Base-by-base conservation (phyloP, 2,329 filamentous ascomycete species). In the Annulohypoxylon truncatum region DNA sequence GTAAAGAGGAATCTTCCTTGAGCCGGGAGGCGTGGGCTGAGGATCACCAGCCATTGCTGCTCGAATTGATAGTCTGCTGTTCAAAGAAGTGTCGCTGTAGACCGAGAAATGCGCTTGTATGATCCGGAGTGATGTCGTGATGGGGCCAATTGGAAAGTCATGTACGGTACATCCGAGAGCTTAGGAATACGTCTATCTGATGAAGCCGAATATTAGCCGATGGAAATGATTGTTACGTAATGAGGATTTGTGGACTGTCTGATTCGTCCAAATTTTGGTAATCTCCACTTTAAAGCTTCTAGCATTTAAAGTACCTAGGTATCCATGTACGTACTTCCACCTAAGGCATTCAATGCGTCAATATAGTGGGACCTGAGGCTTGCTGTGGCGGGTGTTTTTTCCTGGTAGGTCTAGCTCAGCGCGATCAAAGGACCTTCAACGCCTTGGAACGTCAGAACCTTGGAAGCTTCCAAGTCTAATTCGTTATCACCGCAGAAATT, bases 1-100 rank as follows among this genome's bases (percentile, higher is more conserved):
- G n/a, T n/a, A n/a, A n/a, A n/a, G 38, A 42, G 38, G 38, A 10
- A 44, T 22, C 6, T 10, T 13, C 4, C 4, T 13, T 4, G 9
- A 9, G 7, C 13, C 10, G n/a, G 5, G 20, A 38, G 35, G 35
- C n/a, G 10, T n/a, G 33, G 33, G 10, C 10, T 35, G 13, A 38
- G 63, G 66, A 52, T 74, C 76, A 54, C 74, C 76, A 67, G 78
- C 77, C 79, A 81, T 81, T 72, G 72, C 75, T 66, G 59, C 67
- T 60, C 68, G 58, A 66, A 60, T 66, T 68, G 71, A 40, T 40
- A 13, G 26, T 53, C 31, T 31, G n/a, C n/a, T 28, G 26, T 50
- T 26, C 15, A 26, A 40, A 31, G 20, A n/a, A 46, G 15, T 33
- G 6, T 57, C 18, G 44, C 38, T 54, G 33, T 55, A 18, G 28